These are phyloP conservation scores for Ceriops zippeliana DNA, from an alignment of 345 rosid genomes.

Conservation along the genomic window DNA sequence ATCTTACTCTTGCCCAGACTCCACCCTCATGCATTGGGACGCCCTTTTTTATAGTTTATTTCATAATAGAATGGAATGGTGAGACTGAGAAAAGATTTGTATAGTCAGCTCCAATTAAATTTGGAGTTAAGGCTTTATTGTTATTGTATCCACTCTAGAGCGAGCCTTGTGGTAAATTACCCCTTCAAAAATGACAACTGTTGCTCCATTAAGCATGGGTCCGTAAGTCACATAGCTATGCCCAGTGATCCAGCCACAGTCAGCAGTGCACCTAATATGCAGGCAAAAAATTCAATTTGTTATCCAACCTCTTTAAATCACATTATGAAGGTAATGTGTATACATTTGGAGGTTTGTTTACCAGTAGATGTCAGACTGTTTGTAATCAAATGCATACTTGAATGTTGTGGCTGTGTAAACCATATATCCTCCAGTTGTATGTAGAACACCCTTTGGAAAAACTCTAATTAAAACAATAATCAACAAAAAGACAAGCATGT, in stretches of 20 bases:
- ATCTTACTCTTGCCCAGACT: too few species aligned
- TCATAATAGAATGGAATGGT: too few species aligned
- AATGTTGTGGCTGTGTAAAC: constrained; percentile 90
- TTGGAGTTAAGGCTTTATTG: background rate
- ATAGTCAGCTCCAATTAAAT: too few species aligned
- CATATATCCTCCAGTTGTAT: constrained; percentile 99
- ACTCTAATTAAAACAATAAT: constrained; percentile 16
- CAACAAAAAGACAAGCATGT: constrained; percentile 27
- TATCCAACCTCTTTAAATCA: constrained; percentile 2
- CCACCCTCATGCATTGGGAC: too few species aligned
- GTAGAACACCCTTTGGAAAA: constrained; percentile 77
- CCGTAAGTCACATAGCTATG: constrained; percentile 98
- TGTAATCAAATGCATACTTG: constrained; percentile 97
- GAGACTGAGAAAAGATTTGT: too few species aligned
- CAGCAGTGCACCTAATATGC: constrained; percentile 91
- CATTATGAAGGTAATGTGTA: constrained; percentile 4
- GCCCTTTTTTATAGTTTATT: background rate
- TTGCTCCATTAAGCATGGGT: constrained; percentile 96
- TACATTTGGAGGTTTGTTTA: constrained; percentile 27
- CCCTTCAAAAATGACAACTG: constrained; percentile 81
- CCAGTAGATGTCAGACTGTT: constrained; percentile 90
- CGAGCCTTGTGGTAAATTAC: constrained; percentile 38
- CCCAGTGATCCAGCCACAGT: constrained; percentile 99
- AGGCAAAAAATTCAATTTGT: constrained; percentile 12
- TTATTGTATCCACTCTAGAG: constrained; percentile 6